phyloP scores from a whole-genome alignment of 495 filamentous ascomycete species.

The Trichoderma gamsii region DNA sequence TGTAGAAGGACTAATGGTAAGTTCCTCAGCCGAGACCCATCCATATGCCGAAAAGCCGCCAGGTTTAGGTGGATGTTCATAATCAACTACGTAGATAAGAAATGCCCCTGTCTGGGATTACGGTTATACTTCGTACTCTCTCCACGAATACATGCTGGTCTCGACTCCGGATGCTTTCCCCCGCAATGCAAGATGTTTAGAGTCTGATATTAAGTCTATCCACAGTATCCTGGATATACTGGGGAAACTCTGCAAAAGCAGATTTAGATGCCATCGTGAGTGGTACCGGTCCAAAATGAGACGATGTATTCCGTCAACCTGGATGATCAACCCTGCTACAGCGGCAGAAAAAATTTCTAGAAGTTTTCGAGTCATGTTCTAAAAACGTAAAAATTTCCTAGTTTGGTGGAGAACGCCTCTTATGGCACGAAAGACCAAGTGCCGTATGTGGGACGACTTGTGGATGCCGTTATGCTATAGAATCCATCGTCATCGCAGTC shows the following conservation, averaged over 20 bases:
- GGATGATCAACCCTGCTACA: not conserved
- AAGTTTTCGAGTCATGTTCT: slow-evolving; percentile 12
- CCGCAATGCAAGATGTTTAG: slow-evolving; percentile 4
- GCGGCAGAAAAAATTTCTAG: slow-evolving; percentile 6
- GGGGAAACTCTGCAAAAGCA: not conserved
- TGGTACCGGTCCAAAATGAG: not conserved
- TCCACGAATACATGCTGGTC: not conserved
- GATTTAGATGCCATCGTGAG: slow-evolving; percentile 5
- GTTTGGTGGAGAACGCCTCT: not conserved
- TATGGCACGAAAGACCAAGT: not conserved
- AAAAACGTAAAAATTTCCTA: slow-evolving; percentile 5
- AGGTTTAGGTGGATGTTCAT: not conserved
- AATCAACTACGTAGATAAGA: not conserved
- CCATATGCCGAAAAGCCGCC: not conserved
- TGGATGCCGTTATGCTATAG: not conserved
- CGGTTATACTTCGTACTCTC: not conserved
- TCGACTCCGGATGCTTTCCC: not conserved
- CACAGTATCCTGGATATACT: not conserved
- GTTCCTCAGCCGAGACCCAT: not conserved
- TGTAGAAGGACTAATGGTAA: not conserved
- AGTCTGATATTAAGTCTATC: not conserved
- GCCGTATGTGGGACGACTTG: not conserved
- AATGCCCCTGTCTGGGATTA: not conserved
- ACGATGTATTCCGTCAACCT: not conserved
- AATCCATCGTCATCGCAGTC: not conserved